Percentiles rank a stretch among this genome's conserved stretches.
Conservation (phyloP, 257 asterid species). For the Primulina tabacum region DNA sequence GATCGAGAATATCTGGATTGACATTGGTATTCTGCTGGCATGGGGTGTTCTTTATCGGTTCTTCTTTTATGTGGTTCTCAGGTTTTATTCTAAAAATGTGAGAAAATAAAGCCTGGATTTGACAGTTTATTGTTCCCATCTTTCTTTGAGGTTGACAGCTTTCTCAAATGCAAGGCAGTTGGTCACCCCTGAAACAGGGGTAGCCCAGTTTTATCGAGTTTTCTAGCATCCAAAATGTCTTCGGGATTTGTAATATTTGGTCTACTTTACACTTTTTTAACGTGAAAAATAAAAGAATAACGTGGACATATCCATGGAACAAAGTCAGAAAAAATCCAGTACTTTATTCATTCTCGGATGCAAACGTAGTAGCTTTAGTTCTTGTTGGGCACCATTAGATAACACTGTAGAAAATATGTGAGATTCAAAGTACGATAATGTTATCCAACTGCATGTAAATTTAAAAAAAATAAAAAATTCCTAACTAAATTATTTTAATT, state of each 20-base stretch:
- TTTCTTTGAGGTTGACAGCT: background rate
- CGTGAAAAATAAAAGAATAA: too few relatives aligned
- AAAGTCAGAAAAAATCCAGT: too few relatives aligned
- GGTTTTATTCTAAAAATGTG: constrained; percentile 62
- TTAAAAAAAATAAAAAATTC: too few relatives aligned
- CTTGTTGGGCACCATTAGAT: background rate
- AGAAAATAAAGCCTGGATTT: constrained; percentile 37
- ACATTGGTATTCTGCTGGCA: constrained; percentile 54
- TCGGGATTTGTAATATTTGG: background rate
- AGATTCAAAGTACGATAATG: too few relatives aligned
- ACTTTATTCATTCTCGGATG: background rate
- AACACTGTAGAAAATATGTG: background rate
- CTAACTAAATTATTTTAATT: too few relatives aligned
- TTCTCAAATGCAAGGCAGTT: background rate
- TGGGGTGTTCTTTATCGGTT: constrained; percentile 70
- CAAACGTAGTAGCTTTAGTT: background rate
- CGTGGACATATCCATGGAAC: too few relatives aligned
- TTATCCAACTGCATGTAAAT: too few relatives aligned
- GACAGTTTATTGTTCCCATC: background rate
- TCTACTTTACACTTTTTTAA: too few relatives aligned
- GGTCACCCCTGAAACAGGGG: background rate
- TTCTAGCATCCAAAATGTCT: background rate
- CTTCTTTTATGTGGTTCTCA: constrained; percentile 54
- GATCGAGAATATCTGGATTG: constrained; percentile 50
- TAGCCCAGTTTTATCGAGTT: too few relatives aligned